Evolutionary conservation across 805 yeast genomes (phyloP).

Genomic region (Lipomyces yamanashiensis): DNA sequence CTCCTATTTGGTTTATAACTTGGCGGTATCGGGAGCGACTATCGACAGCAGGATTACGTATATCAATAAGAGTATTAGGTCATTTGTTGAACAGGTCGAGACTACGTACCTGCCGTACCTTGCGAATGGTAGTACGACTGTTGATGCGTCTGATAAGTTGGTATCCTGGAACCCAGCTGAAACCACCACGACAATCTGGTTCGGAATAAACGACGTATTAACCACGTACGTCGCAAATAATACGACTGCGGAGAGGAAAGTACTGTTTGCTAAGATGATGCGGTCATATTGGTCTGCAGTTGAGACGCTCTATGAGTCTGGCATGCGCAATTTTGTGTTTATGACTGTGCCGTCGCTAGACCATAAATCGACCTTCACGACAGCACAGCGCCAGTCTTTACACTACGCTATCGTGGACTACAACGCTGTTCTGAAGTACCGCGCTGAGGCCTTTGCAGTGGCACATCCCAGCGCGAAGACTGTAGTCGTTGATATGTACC

Average conservation of each 20-base stretch:
- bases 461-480: slow-evolving; percentile 4
- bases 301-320: slow-evolving; percentile 18
- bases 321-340: slow-evolving; percentile 16
- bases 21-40: slow-evolving; percentile 30
- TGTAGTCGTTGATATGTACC: slow-evolving; percentile 14
- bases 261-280: slow-evolving; percentile 6
- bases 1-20: slow-evolving; percentile 15
- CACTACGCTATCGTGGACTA: slow-evolving; percentile 10
- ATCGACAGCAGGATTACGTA: slow-evolving; percentile 15
- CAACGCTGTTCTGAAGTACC: neutral
- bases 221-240: neutral
- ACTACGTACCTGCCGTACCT: slow-evolving; percentile 11
- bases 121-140: neutral
- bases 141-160: neutral
- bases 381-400: neutral
- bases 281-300: slow-evolving; percentile 16
- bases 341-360: slow-evolving; percentile 21
- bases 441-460: slow-evolving; percentile 3
- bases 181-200: slow-evolving; percentile 20
- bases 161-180: slow-evolving; percentile 10
- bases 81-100: slow-evolving; percentile 21
- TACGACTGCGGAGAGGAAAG: neutral
- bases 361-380: neutral
- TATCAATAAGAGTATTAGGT: neutral
- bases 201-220: slow-evolving; percentile 29